phyloP scores from a whole-genome alignment of 2,329 filamentous ascomycete genomes.

The Diaporthe sp. region DNA sequence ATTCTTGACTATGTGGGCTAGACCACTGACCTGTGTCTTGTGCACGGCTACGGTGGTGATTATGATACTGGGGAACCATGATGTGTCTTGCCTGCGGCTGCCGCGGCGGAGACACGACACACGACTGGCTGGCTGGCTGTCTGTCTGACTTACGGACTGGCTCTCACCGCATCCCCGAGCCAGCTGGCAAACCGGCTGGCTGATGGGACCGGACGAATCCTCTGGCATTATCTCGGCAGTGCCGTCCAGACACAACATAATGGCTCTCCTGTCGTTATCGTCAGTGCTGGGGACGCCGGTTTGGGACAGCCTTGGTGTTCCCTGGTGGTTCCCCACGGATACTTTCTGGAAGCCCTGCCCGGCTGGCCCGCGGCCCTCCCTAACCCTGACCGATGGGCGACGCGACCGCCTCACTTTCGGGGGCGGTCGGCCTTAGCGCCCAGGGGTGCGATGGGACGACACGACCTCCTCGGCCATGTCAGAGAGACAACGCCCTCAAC shows the following conservation, averaged over 20 bases:
- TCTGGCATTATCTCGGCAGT: slow-evolving; percentile 6
- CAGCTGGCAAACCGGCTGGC: background rate
- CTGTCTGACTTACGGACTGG: background rate
- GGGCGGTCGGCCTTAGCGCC: slow-evolving; percentile 13
- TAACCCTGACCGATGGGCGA: slow-evolving; percentile 8
- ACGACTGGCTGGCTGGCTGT: background rate
- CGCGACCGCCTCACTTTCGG: slow-evolving; percentile 19
- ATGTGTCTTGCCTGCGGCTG: slow-evolving; percentile 15
- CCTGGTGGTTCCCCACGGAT: background rate
- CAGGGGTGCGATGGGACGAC: background rate
- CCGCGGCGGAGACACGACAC: background rate
- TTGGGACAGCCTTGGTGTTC: background rate
- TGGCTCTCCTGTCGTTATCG: background rate
- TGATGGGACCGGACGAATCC: background rate
- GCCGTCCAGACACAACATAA: background rate
- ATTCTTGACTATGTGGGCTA: background rate
- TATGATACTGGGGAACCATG: background rate
- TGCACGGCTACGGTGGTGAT: background rate
- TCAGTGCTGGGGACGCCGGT: background rate
- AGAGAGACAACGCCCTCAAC: background rate
- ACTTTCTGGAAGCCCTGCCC: slow-evolving; percentile 23
- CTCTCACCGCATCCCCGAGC: slow-evolving; percentile 18
- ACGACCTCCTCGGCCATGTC: background rate
- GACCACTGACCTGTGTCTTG: background rate
- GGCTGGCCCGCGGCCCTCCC: slow-evolving; percentile 10